Percentiles rank a stretch among this genome's conserved stretches.
These are phyloP conservation scores for Beta macrorhiza DNA, from an alignment of 179 eudicot species.

Conservation along the genomic window DNA sequence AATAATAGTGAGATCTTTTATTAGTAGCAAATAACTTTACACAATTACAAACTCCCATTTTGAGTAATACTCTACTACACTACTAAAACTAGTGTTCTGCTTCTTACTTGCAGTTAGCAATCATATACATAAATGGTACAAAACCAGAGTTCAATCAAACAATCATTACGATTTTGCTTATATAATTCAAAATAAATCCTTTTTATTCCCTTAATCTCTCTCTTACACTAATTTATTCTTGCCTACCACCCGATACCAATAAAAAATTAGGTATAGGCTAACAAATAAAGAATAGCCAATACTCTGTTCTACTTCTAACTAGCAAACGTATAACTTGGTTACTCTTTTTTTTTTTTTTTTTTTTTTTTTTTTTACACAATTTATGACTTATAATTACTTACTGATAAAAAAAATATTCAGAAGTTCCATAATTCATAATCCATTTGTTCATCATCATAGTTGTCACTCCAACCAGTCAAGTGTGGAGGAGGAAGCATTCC, in stretches of 20 bases:
- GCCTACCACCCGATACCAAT: neutral
- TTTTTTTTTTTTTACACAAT: neutral
- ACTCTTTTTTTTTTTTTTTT: no score
- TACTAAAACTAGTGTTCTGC: no score
- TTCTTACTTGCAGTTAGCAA: no score
- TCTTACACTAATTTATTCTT: neutral
- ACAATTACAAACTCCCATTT: no score
- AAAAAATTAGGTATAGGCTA: neutral
- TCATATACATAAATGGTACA: no score
- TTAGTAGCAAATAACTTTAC: neutral
- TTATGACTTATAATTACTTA: neutral
- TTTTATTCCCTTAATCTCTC: no score
- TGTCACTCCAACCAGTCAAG: neutral
- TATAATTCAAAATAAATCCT: neutral
- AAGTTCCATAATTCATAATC: neutral
- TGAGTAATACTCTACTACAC: no score
- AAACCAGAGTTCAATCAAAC: neutral
- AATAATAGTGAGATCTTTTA: neutral
- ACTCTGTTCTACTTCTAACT: slow-evolving; percentile 14
- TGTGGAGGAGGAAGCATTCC: slow-evolving; percentile 52
- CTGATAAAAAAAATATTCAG: neutral
- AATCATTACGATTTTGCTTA: neutral
- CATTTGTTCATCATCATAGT: slow-evolving; percentile 23
- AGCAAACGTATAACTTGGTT: no score
- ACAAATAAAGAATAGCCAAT: neutral